Evolutionary conservation across 176 grass and related monocot species (phyloP).

Genomic region (Themeda triandra): DNA sequence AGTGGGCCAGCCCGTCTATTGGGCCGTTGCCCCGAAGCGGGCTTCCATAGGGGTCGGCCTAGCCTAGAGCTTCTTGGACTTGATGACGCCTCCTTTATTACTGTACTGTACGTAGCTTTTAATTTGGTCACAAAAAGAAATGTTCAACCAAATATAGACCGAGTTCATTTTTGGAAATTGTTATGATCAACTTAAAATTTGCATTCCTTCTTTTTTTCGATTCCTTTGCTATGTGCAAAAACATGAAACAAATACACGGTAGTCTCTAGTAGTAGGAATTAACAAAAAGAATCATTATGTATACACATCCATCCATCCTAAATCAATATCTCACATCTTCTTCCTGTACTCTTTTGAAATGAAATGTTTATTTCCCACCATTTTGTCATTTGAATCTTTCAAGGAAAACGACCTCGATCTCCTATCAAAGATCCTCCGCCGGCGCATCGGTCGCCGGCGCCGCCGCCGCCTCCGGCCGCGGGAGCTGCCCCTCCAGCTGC

Average conservation of each 20-base stretch:
- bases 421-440: slow-evolving; percentile 9
- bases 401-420: neutral
- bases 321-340: neutral
- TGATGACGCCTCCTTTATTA: neutral
- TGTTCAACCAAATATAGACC: neutral
- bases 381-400: neutral
- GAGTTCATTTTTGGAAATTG: neutral
- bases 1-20: neutral
- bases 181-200: neutral
- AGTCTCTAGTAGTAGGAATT: neutral
- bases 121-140: too few relatives aligned
- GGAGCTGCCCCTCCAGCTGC: slow-evolving; percentile 32
- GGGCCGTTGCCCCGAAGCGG: neutral
- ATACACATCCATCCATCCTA: slow-evolving; percentile 9
- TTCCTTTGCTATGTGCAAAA: neutral
- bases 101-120: too few relatives aligned
- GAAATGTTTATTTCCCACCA: neutral
- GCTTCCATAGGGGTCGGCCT: neutral
- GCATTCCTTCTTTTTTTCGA: neutral
- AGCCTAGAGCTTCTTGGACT: neutral
- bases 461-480: neutral
- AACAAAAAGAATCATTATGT: slow-evolving; percentile 38
- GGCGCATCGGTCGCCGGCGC: neutral
- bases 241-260: slow-evolving; percentile 10
- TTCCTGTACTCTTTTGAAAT: neutral